Evolutionary conservation across 2,329 filamentous ascomycete genomes (phyloP).

Genomic region (Pseudogymnoascus sp.): DNA sequence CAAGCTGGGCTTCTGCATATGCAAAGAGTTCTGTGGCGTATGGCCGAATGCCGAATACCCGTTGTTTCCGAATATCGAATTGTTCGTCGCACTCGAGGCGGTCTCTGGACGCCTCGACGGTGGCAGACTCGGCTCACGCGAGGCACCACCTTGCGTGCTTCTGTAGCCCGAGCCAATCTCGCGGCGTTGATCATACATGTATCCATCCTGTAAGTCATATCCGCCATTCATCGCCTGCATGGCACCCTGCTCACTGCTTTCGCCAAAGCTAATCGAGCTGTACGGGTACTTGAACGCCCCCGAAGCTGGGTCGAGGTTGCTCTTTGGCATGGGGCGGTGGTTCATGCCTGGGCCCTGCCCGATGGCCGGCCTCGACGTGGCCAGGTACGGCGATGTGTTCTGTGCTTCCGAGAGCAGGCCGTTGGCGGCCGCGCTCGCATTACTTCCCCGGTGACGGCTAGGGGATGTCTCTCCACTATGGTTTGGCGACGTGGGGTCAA

Average conservation of each 20-base stretch:
- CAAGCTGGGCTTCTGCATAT: conserved; percentile 38
- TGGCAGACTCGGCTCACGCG: conserved; percentile 47
- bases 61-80: conserved; percentile 18
- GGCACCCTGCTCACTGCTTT: conserved; percentile 24
- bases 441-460: conserved; percentile 42
- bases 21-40: conserved; percentile 36
- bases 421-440: conserved; percentile 29
- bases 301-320: conserved; percentile 38
- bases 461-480: conserved; percentile 47
- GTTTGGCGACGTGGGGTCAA: conserved; percentile 37
- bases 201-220: neutral
- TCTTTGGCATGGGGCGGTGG: conserved; percentile 30
- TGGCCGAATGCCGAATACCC: conserved; percentile 26
- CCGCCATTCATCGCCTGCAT: conserved; percentile 16
- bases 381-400: conserved; percentile 38
- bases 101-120: conserved; percentile 45
- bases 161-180: neutral
- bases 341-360: conserved; percentile 31
- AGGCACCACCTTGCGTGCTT: conserved; percentile 30
- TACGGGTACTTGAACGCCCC: conserved; percentile 33
- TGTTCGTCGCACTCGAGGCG: conserved; percentile 24
- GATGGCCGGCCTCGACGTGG: conserved; percentile 37
- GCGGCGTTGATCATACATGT: neutral
- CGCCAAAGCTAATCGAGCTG: conserved; percentile 20
- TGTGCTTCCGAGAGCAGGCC: conserved; percentile 33